Evolutionary conservation across 2,329 filamentous ascomycete species (phyloP).

Genomic region (Curvularia sp.): DNA sequence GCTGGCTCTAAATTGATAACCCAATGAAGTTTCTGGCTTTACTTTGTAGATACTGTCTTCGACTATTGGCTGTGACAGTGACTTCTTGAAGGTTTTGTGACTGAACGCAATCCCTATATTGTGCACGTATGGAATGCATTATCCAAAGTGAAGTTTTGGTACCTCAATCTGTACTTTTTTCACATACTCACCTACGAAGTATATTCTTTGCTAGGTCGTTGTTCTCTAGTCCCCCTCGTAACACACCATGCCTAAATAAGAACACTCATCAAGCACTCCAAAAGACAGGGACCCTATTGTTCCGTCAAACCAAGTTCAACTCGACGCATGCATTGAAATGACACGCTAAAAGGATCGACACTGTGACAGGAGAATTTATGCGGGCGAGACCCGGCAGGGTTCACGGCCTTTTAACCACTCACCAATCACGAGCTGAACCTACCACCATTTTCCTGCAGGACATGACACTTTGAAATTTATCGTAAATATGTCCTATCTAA

Average conservation of each 20-base stretch:
- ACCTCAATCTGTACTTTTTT: no score
- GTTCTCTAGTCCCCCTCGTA: neutral
- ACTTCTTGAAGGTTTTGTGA: no score
- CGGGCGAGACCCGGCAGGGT: slow-evolving; percentile 1
- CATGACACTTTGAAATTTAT: neutral
- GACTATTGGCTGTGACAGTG: neutral
- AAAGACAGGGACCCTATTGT: neutral
- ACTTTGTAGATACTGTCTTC: neutral
- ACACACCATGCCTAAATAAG: neutral
- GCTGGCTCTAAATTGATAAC: neutral
- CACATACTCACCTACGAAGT: no score
- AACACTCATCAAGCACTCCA: neutral
- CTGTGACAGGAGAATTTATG: neutral
- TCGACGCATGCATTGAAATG: neutral
- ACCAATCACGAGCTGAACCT: slow-evolving; percentile 1
- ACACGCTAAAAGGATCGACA: neutral
- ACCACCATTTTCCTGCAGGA: neutral
- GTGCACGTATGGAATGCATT: no score
- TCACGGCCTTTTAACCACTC: slow-evolving; percentile 8
- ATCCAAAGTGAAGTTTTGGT: no score
- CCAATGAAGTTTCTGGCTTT: neutral
- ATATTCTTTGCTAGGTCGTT: neutral
- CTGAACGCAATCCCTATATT: no score
- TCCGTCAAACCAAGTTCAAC: neutral
- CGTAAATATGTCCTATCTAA: neutral